phyloP scores from a whole-genome alignment of 2,329 filamentous ascomycete species.

The Boeremia exigua region DNA sequence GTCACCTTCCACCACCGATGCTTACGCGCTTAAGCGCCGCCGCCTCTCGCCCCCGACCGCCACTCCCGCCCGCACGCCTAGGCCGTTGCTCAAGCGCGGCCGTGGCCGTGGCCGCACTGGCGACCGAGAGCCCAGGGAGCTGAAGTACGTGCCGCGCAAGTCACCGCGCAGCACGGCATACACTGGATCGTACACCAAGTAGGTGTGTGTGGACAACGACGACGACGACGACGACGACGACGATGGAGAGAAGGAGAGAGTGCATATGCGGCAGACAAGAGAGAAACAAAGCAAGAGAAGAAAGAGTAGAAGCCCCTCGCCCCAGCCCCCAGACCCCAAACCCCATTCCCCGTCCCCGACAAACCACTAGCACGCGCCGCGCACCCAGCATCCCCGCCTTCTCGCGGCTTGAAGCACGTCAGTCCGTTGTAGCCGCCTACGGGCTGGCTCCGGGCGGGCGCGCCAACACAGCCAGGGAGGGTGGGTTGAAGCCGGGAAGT shows the following conservation, averaged over 20 bases:
- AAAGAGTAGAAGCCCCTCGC: no score
- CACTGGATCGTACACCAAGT: background rate
- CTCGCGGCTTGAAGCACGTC: constrained; percentile 1
- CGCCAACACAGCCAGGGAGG: constrained; percentile 2
- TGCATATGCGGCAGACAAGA: no score
- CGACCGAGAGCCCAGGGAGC: no score
- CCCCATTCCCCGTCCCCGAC: no score
- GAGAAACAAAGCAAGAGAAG: no score
- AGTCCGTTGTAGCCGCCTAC: background rate
- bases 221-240: background rate
- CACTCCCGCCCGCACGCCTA: background rate
- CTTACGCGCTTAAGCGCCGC: no score
- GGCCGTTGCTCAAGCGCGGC: background rate
- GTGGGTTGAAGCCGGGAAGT: background rate
- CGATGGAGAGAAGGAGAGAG: background rate
- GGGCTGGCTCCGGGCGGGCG: background rate
- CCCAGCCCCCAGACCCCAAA: no score
- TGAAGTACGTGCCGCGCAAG: background rate
- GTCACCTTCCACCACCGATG: no score
- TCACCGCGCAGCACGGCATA: background rate
- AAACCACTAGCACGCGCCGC: no score
- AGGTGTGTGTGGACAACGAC: background rate
- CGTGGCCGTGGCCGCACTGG: background rate
- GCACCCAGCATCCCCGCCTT: background rate
- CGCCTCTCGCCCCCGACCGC: no score